A percentile compares a stretch with the other conserved stretches of the same genome.
Conservation (phyloP, 805 yeast species). For the Yarrowia porcina region DNA sequence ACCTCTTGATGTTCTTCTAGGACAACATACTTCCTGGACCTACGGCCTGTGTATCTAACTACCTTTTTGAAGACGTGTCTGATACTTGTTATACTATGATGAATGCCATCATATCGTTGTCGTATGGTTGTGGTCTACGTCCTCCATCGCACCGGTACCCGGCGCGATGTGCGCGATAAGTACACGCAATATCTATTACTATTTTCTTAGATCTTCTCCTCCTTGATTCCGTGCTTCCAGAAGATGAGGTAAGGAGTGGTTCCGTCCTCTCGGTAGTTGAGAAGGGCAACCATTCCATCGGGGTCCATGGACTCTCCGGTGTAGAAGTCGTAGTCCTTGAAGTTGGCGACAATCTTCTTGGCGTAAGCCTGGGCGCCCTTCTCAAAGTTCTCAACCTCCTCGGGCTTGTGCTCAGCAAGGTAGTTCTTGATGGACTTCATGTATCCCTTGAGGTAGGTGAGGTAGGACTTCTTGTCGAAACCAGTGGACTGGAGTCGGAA, state of each 20-base stretch:
- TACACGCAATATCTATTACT: slow-evolving; percentile 19
- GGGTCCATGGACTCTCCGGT: slow-evolving; percentile 99
- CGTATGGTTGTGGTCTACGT: no score
- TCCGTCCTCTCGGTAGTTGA: slow-evolving; percentile 99
- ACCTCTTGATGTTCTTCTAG: no score
- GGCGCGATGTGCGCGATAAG: no score
- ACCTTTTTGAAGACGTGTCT: no score
- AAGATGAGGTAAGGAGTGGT: slow-evolving; percentile 93
- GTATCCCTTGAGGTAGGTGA: slow-evolving; percentile 97
- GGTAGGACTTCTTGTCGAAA: slow-evolving; percentile 97
- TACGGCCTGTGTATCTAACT: no score
- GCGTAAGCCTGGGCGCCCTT: slow-evolving; percentile 96
- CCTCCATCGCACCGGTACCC: no score
- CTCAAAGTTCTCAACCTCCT: slow-evolving; percentile 81
- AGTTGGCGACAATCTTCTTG: slow-evolving; percentile 91
- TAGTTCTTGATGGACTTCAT: slow-evolving; percentile 94
- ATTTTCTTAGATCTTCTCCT: slow-evolving; percentile 74
- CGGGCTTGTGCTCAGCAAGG: slow-evolving; percentile 87
- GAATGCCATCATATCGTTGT: no score
- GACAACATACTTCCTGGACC: no score
- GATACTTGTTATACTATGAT: no score
- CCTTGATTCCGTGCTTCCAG: slow-evolving; percentile 98
- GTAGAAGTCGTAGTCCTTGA: slow-evolving; percentile 99
- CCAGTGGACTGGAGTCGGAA: slow-evolving; percentile 95
- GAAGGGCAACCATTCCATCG: slow-evolving; percentile 95